A percentile compares a stretch with the other conserved stretches of the same genome.
Evolutionary conservation across 768 basidiomycete species (phyloP).

Genomic region (Lactarius sp.): DNA sequence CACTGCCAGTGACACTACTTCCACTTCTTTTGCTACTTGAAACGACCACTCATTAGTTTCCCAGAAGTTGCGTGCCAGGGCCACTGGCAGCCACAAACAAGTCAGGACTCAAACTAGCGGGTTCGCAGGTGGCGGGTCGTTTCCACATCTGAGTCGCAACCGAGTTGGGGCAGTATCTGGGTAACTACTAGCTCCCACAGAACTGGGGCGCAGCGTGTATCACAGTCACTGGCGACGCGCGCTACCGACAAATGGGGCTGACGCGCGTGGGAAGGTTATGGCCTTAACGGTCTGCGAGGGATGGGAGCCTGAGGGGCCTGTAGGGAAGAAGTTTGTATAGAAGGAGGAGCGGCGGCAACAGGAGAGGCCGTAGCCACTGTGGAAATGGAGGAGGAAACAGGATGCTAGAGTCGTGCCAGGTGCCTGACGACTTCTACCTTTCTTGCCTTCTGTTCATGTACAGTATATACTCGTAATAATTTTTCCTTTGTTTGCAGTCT

Average conservation of each 20-base stretch:
- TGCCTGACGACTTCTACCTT: no score
- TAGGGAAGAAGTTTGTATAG: neutral
- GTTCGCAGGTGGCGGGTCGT: slow-evolving; percentile 5
- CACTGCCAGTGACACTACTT: neutral
- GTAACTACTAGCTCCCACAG: no score
- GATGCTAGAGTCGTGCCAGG: no score
- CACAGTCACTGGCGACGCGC: neutral
- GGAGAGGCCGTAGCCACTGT: neutral
- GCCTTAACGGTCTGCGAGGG: neutral
- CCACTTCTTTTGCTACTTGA: no score
- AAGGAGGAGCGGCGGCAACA: neutral
- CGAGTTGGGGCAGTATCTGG: neutral
- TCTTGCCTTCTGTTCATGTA: no score
- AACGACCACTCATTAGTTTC: neutral
- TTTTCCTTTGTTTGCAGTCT: no score
- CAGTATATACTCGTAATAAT: no score
- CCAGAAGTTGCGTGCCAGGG: neutral
- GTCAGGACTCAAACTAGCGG: neutral
- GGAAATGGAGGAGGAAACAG: neutral
- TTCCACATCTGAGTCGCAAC: slow-evolving; percentile 8
- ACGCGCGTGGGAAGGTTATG: slow-evolving; percentile 8
- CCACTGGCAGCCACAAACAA: neutral
- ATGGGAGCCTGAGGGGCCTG: neutral
- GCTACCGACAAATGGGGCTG: neutral
- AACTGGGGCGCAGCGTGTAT: no score